Conservation (phyloP, 1,284 basidiomycete genomes). For the Marasmius fiardii region DNA sequence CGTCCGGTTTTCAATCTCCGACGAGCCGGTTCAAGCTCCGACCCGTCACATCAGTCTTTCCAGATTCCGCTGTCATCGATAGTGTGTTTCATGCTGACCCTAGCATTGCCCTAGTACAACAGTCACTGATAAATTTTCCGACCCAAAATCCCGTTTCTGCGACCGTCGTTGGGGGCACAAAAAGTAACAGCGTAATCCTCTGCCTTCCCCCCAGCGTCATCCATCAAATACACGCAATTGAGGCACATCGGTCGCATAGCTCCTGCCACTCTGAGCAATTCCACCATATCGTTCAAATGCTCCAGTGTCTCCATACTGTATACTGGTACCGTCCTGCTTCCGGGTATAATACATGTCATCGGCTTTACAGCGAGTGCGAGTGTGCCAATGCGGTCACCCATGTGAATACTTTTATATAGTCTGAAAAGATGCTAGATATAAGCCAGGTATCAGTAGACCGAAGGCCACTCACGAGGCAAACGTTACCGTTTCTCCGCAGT, state of each 20-base stretch:
- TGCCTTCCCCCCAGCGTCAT: conserved; percentile 7
- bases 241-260: conserved; percentile 18
- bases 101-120: too few relatives aligned
- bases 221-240: conserved; percentile 14
- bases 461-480: conserved; percentile 15
- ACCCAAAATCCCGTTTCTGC: too few relatives aligned
- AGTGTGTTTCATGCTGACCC: background rate
- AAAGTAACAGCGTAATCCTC: conserved; percentile 14
- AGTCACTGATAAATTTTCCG: too few relatives aligned
- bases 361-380: conserved; percentile 17
- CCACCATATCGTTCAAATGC: conserved; percentile 13
- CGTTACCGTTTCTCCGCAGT: conserved; percentile 17
- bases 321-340: conserved; percentile 13
- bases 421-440: conserved; percentile 4
- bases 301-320: conserved; percentile 11
- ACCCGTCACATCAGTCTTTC: background rate
- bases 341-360: conserved; percentile 16
- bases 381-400: conserved; percentile 11
- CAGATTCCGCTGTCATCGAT: background rate
- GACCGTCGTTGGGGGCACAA: background rate
- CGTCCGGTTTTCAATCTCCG: background rate
- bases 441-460: background rate
- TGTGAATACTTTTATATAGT: conserved; percentile 13
- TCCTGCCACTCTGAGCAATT: conserved; percentile 14
- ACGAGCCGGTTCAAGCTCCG: conserved; percentile 7